Evolutionary conservation across 2,329 filamentous ascomycete species (phyloP).

Genomic region (Diaporthe ampelina): DNA sequence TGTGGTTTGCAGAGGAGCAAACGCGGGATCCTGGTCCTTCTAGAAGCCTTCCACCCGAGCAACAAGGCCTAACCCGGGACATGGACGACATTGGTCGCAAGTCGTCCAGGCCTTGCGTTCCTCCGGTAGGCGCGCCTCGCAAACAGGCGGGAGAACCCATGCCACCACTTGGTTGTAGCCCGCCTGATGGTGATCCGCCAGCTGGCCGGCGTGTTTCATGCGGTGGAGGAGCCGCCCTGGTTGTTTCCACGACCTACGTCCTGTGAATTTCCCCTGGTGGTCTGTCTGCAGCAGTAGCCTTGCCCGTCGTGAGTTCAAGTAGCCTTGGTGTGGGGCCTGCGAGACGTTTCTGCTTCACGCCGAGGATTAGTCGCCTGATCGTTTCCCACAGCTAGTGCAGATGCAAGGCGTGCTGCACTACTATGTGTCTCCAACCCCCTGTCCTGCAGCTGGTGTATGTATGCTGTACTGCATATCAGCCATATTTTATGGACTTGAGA

Average conservation of each 20-base stretch:
- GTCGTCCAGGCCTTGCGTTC: neutral
- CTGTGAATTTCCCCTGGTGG: neutral
- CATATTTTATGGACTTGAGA: neutral
- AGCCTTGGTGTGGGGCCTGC: slow-evolving; percentile 6
- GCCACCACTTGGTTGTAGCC: slow-evolving; percentile 11
- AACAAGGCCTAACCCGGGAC: slow-evolving; percentile 18
- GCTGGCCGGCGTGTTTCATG: slow-evolving; percentile 20
- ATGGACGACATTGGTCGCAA: neutral
- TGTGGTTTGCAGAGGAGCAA: neutral
- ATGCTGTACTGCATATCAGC: neutral
- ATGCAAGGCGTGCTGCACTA: slow-evolving; percentile 20
- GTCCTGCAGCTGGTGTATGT: slow-evolving; percentile 6
- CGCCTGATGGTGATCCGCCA: slow-evolving; percentile 8
- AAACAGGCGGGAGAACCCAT: slow-evolving; percentile 11
- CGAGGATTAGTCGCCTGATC: slow-evolving; percentile 26
- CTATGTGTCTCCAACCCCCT: neutral
- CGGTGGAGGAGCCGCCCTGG: neutral
- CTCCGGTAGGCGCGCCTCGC: slow-evolving; percentile 10
- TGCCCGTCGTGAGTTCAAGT: slow-evolving; percentile 5
- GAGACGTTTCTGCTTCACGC: slow-evolving; percentile 17
- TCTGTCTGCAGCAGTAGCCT: neutral
- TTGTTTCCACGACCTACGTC: neutral
- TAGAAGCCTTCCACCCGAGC: slow-evolving; percentile 15
- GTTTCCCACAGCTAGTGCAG: slow-evolving; percentile 15
- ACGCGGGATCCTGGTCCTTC: slow-evolving; percentile 20